phyloP scores from a whole-genome alignment of 2,329 filamentous ascomycete species.

The Verticillium alfalfae region DNA sequence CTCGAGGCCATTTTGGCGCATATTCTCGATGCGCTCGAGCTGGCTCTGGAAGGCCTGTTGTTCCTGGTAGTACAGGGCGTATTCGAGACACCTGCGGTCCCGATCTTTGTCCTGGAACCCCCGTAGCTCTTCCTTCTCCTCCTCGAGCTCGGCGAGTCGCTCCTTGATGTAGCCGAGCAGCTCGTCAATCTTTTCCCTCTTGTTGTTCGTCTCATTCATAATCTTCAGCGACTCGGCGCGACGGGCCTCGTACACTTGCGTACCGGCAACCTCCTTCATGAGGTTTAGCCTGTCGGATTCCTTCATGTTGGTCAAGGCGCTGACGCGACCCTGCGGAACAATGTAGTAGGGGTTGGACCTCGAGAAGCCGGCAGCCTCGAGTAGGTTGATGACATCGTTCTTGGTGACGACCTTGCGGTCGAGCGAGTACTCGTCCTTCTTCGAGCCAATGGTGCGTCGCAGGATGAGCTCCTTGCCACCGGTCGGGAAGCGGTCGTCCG shows the following conservation, averaged over 20 bases:
- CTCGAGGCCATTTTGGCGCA: conserved; percentile 75
- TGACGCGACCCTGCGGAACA: conserved; percentile 94
- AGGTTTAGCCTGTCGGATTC: conserved; percentile 84
- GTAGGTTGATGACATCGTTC: conserved; percentile 86
- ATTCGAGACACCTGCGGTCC: conserved; percentile 86
- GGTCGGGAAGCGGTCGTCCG: conserved; percentile 89
- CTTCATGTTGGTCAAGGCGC: conserved; percentile 97
- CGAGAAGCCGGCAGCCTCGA: conserved; percentile 95
- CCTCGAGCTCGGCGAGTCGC: conserved; percentile 81
- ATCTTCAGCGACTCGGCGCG: conserved; percentile 91
- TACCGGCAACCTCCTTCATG: conserved; percentile 96
- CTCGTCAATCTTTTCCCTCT: conserved; percentile 90
- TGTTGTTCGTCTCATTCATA: conserved; percentile 94
- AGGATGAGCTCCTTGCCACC: conserved; percentile 86
- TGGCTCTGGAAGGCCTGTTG: conserved; percentile 73
- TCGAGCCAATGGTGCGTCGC: conserved; percentile 89
- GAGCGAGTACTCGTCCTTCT: conserved; percentile 98
- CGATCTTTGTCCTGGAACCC: conserved; percentile 93
- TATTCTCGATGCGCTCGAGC: conserved; percentile 77
- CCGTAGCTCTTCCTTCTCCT: conserved; percentile 93
- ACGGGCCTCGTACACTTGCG: conserved; percentile 91
- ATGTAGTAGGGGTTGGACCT: conserved; percentile 99
- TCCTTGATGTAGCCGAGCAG: conserved; percentile 88
- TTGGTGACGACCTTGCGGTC: conserved; percentile 97
- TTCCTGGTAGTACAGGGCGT: conserved; percentile 88